A percentile compares a stretch with the other conserved stretches of the same genome.
Conservation (phyloP, 345 rosid genomes). For the Crucihimalaya himalaica region DNA sequence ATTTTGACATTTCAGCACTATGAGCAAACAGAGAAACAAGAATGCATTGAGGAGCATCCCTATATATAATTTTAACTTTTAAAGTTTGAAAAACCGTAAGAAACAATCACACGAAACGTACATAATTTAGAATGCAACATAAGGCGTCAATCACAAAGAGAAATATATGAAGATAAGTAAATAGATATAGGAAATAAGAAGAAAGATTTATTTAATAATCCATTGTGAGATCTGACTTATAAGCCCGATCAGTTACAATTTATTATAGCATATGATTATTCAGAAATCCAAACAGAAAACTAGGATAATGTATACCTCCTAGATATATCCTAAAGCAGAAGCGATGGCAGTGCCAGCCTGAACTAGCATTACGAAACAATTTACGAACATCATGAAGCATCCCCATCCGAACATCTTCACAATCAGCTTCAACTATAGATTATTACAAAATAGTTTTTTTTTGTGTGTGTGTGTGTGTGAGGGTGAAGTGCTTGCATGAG, state of each 20-base stretch:
- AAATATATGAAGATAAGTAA: background rate
- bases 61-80: background rate
- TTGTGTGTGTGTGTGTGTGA: background rate
- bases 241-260: slow-evolving; percentile 2
- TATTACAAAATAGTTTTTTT: background rate
- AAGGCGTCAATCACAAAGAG: background rate
- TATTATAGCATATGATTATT: background rate
- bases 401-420: slow-evolving; percentile 5
- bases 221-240: slow-evolving; percentile 1
- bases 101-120: background rate
- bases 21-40: background rate
- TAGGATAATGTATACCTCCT: background rate
- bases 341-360: background rate
- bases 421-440: background rate
- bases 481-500: background rate
- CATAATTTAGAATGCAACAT: background rate
- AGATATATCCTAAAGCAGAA: background rate
- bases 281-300: background rate
- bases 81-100: background rate
- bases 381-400: background rate
- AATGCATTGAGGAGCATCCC: background rate
- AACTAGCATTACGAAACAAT: background rate
- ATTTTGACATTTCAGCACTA: background rate
- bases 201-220: slow-evolving; percentile 4
- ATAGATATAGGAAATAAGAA: background rate